Conservation (phyloP, 495 filamentous ascomycete genomes). For the Podospora australis region DNA sequence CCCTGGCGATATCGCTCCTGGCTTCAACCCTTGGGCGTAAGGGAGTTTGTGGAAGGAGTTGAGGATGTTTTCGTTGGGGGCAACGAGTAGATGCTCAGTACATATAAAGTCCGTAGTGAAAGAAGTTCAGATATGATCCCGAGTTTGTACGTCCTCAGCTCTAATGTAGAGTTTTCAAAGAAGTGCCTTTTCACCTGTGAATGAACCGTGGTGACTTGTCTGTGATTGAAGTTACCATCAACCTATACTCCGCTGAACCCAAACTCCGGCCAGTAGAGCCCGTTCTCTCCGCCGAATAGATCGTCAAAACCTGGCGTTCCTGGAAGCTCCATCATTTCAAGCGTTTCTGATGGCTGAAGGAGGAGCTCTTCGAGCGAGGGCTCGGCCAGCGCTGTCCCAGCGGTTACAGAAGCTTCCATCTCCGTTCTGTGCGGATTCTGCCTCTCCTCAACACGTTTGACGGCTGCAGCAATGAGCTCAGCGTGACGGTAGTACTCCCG, state of each 20-base stretch:
- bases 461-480: not conserved
- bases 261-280: conserved; percentile 7
- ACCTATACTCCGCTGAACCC: not conserved
- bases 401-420: not conserved
- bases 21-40: not conserved
- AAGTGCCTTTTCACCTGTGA: no score
- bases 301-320: not conserved
- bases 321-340: not conserved
- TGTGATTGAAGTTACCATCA: conserved; percentile 7
- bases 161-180: no score
- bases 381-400: not conserved
- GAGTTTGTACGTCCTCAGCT: no score
- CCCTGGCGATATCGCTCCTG: not conserved
- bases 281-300: not conserved
- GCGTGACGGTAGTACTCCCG: conserved; percentile 3
- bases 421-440: not conserved
- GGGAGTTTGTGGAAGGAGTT: no score
- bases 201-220: no score
- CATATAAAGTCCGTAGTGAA: no score
- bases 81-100: no score
- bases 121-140: no score
- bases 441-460: not conserved
- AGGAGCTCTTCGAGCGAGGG: conserved; percentile 1
- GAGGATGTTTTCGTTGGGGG: no score
- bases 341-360: not conserved